These are phyloP conservation scores for Xylariomycetidae sp. DNA, from an alignment of 2,329 filamentous ascomycete species.

Conservation along the genomic window DNA sequence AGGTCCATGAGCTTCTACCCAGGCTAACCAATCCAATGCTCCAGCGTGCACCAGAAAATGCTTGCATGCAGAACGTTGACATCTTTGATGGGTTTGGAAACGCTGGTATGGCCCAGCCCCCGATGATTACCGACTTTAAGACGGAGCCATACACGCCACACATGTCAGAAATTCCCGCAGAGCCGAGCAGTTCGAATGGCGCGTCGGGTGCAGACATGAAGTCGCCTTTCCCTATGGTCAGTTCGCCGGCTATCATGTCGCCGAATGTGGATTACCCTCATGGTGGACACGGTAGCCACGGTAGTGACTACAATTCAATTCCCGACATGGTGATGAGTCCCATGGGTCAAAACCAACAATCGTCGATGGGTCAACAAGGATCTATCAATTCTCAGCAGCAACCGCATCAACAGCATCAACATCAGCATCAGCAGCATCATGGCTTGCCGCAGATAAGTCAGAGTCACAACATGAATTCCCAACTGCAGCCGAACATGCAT, in stretches of 20 bases:
- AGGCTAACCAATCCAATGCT: conserved; percentile 57
- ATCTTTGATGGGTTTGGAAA: conserved; percentile 65
- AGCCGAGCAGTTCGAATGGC: conserved; percentile 31
- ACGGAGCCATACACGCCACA: conserved; percentile 32
- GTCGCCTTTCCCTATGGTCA: conserved; percentile 42
- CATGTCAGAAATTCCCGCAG: conserved; percentile 35
- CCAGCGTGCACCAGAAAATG: conserved; percentile 52
- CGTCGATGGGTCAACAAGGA: conserved; percentile 27
- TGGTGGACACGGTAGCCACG: conserved; percentile 38
- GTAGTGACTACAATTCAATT: conserved; percentile 46
- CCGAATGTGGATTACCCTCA: conserved; percentile 45
- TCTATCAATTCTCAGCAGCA: conserved; percentile 26
- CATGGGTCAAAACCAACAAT: conserved; percentile 33
- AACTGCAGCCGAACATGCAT: conserved; percentile 29
- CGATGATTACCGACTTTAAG: conserved; percentile 43
- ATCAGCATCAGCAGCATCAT: conserved; percentile 18
- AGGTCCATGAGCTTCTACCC: conserved; percentile 69
- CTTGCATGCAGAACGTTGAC: conserved; percentile 43
- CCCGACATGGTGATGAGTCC: conserved; percentile 52
- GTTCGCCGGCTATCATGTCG: conserved; percentile 51
- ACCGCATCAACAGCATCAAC: conserved; percentile 23
- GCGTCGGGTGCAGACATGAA: conserved; percentile 38
- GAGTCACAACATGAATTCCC: conserved; percentile 27
- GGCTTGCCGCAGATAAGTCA: conserved; percentile 25
- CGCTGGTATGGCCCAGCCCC: conserved; percentile 54